Percentiles rank a stretch among this genome's conserved stretches.
phyloP scores from a whole-genome alignment of 768 basidiomycete genomes.

The Multifurca ochricompacta region DNA sequence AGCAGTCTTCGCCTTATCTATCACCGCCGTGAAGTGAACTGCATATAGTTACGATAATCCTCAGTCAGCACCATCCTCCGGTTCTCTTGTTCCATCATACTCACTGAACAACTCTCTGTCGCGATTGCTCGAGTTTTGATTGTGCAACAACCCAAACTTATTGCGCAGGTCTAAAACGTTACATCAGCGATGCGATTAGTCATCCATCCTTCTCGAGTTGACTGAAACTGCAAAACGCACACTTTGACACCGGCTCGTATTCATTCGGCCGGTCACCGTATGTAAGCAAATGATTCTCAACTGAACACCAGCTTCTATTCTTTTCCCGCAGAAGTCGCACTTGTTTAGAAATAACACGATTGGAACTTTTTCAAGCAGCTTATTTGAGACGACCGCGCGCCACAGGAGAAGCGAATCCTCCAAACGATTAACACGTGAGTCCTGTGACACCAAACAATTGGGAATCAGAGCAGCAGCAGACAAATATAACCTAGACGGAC shows the following conservation, averaged over 20 bases:
- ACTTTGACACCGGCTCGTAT: slow-evolving; percentile 66
- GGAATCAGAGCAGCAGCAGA: slow-evolving; percentile 12
- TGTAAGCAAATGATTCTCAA: slow-evolving; percentile 60
- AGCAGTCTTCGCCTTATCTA: slow-evolving; percentile 66
- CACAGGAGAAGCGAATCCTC: slow-evolving; percentile 75
- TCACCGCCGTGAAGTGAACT: slow-evolving; percentile 79
- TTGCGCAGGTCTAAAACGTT: slow-evolving; percentile 54
- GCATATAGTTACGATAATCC: slow-evolving; percentile 8
- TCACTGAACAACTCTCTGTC: slow-evolving; percentile 65
- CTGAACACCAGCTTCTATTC: slow-evolving; percentile 65
- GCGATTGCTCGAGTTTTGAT: slow-evolving; percentile 58
- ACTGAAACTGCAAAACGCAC: slow-evolving; percentile 42
- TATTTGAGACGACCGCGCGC: slow-evolving; percentile 66
- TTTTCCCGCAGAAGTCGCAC: slow-evolving; percentile 72
- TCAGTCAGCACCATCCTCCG: background rate
- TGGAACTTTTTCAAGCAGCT: slow-evolving; percentile 62
- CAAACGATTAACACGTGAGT: slow-evolving; percentile 62
- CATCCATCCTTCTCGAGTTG: background rate
- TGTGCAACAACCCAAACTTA: slow-evolving; percentile 66
- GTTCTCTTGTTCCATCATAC: slow-evolving; percentile 24
- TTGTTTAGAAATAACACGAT: slow-evolving; percentile 81
- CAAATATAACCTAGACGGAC: no score
- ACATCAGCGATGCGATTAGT: background rate
- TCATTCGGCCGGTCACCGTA: slow-evolving; percentile 77
- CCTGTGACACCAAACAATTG: slow-evolving; percentile 36